phyloP scores from a whole-genome alignment of 306 rosid species.

The Cajanus cajan region DNA sequence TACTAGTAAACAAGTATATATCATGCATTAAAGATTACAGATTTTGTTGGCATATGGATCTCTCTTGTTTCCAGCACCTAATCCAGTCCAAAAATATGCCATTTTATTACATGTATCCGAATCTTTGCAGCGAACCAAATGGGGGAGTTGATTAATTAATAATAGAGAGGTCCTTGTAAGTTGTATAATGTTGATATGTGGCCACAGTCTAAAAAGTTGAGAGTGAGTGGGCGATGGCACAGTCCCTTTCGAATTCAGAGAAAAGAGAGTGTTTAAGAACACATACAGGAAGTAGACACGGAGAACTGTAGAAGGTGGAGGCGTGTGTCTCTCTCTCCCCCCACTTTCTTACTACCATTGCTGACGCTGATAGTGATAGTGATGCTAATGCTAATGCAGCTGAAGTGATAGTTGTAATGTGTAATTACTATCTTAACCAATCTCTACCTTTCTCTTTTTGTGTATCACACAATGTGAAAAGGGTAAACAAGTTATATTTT shows the following conservation, averaged over 20 bases:
- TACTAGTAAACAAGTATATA: too few species aligned
- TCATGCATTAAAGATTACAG: too few species aligned
- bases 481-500: background rate
- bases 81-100: too few species aligned
- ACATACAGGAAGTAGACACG: slow-evolving; percentile 34
- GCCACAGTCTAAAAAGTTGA: slow-evolving; percentile 31
- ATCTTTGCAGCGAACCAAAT: slow-evolving; percentile 19
- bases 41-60: too few species aligned
- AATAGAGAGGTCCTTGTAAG: background rate
- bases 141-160: background rate
- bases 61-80: too few species aligned
- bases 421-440: slow-evolving; percentile 8
- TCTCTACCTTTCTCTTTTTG: too few species aligned
- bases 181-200: slow-evolving; percentile 4
- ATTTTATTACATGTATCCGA: too few species aligned
- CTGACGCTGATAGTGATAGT: slow-evolving; percentile 25
- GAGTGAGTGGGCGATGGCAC: slow-evolving; percentile 40
- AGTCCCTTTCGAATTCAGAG: slow-evolving; percentile 36
- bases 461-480: background rate
- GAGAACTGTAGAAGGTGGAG: slow-evolving; percentile 46
- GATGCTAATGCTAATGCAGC: slow-evolving; percentile 25
- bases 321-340: slow-evolving; percentile 35
- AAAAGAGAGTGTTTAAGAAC: slow-evolving; percentile 30
- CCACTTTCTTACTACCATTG: slow-evolving; percentile 32
- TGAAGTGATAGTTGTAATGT: slow-evolving; percentile 30